These are phyloP conservation scores for Grigorovia transvaalensis DNA, from an alignment of 805 yeast genomes.

Conservation along the genomic window DNA sequence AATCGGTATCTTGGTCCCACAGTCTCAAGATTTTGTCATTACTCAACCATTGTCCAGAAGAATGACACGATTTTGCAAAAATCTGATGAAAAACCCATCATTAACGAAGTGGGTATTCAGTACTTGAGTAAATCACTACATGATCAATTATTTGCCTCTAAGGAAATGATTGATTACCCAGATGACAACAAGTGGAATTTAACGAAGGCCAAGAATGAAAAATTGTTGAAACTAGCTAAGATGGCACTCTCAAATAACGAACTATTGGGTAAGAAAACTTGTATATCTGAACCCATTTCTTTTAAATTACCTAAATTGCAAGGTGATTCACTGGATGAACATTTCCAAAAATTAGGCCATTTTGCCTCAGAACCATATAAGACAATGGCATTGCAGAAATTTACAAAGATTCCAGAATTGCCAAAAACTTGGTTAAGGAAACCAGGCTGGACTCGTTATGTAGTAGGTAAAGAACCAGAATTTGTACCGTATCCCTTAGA, in stretches of 20 bases:
- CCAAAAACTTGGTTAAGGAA: constrained; percentile 47
- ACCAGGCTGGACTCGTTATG: constrained; percentile 80
- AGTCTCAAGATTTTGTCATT: background rate
- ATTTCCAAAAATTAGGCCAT: constrained; percentile 63
- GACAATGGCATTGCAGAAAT: constrained; percentile 35
- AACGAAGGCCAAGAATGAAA: constrained; percentile 18
- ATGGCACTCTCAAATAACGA: constrained; percentile 50
- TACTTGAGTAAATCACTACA: constrained; percentile 54
- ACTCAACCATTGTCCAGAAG: background rate
- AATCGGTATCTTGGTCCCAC: too few relatives aligned
- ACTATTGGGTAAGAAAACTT: constrained; percentile 67
- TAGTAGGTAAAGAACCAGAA: constrained; percentile 40
- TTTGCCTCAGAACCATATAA: constrained; percentile 51
- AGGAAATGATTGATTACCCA: too few relatives aligned
- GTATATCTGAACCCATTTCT: constrained; percentile 45
- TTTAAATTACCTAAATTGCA: constrained; percentile 59
- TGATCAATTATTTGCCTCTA: constrained; percentile 40
- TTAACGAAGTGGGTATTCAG: constrained; percentile 76
- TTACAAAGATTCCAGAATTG: constrained; percentile 30
- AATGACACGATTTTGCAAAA: background rate
- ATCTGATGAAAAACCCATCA: constrained; percentile 37
- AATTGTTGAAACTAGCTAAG: constrained; percentile 44
- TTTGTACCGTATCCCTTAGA: constrained; percentile 63
- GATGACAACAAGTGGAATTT: too few relatives aligned
- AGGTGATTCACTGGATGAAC: constrained; percentile 72